Base-by-base conservation (phyloP, 2,329 filamentous ascomycete species). In the Calycina herbarum region DNA sequence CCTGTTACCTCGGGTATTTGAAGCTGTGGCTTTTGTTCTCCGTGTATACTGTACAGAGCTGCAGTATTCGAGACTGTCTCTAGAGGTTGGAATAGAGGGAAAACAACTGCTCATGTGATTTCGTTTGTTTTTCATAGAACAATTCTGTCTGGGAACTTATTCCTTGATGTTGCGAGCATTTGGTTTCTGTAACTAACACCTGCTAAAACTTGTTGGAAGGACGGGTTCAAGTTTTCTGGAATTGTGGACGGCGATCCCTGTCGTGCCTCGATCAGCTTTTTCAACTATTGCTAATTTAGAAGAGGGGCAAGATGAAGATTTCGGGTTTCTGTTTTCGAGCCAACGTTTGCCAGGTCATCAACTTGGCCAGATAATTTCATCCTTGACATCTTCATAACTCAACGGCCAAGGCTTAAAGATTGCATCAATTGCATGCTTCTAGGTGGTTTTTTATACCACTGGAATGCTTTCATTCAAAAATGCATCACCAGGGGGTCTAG, bases 1-100 rank as follows among this genome's bases (percentile, higher is more conserved):
- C 2, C 31, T 33, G 31, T 33, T 33, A 33, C 7, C 7, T 33
- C 31, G 31, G 31, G 31, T 7, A 33, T 33, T 7, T 33, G 3
- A 7, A 33, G 31, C 2, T 33, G 31, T 7, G 31, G 31, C 31
- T 33, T 33, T 4, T 20, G 7, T 33, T 33, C 31, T 33, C 31
- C 31, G 3, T 33, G 2, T 33, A 7, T 33, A 1, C 7, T 33
- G 31, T 2, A 33, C 31, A 33, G 31, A 33, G 31, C 31, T 33
- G 63, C 17, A 57, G 42, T 45, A 35, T 35, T 11, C 8, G 33
- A 35, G 38, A 65, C 42, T 48, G 5, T 48, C 42, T 48, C 42
- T 3, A 5, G 42, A 48, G 4, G 42, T 48, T 15, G 42, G 42
- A 20, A 48, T 2, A 3, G 4, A 3, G 4, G 42, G 3, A 10